Base-by-base conservation (phyloP, 768 basidiomycete genomes). In the Leccinum boreale region DNA sequence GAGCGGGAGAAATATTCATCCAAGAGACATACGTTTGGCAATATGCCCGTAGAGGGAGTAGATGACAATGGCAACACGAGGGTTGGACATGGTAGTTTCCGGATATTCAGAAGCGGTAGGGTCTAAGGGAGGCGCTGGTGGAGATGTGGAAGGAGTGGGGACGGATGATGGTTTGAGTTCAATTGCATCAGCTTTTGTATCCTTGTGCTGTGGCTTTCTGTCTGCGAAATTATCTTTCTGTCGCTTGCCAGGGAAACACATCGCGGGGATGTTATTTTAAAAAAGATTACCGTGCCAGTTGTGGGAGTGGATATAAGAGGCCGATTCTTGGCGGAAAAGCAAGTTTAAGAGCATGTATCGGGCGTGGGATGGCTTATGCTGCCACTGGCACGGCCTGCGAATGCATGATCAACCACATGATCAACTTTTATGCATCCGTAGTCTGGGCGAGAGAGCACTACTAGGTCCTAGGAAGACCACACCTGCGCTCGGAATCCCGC, bases 21-120 rank as follows among this genome's bases (percentile, higher is more conserved):
- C 15, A 26, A 44, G 31, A 45, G 49, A 61, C 80, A 50, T 60
- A 83, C 81, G 58, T 62, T 74, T 75, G 61, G 73, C 70, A 36
- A 83, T 73, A 60, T 81, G 80, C 39, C 81, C 81, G 59, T 81
- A 81, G 60, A 81, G 67, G 51, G 81, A 70, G 68, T 82, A 81
- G 69, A 82, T 74, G 36, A 79, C 60, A 61, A 79, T 80, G 36
- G 79, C 79, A 36, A 81, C 65, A 46, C 69, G 73, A 17, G 79
- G 78, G 17, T 61, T 44, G 11, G 73, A 59, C 62, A 60, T 64
- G 7, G 35, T 39, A 31, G 17, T 31, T 31, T 52, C 23, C 9
- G 52, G 10, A 17, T 46, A 23, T 17, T 50, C n/a, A 33, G 58
- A 12, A 15, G 51, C 2, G 19, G 54, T 53, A 26, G 36, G 55